Conservation (phyloP, 345 rosid genomes). For the Capsella bursapastoris region DNA sequence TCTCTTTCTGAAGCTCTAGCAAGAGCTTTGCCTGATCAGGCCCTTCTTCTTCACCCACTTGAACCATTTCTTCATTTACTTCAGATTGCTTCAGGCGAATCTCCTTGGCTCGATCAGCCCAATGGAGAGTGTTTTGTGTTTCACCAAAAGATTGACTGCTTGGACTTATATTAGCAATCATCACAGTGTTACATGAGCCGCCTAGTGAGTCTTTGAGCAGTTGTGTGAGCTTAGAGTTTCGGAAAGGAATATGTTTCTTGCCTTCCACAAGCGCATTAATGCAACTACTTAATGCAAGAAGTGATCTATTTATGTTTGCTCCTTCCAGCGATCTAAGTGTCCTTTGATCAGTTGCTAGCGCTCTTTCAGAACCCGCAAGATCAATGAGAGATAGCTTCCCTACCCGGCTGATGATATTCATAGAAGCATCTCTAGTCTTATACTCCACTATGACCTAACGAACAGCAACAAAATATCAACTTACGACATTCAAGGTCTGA, state of each 20-base stretch:
- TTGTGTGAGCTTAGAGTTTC: conserved; percentile 96
- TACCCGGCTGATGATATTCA: conserved; percentile 63
- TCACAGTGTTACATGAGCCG: conserved; percentile 88
- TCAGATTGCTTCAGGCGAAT: conserved; percentile 70
- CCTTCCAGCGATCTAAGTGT: conserved; percentile 92
- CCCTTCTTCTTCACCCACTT: conserved; percentile 57
- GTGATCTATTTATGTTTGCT: conserved; percentile 92
- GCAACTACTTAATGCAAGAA: conserved; percentile 92
- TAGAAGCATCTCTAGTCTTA: conserved; percentile 65
- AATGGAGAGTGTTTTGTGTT: conserved; percentile 94
- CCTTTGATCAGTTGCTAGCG: conserved; percentile 89
- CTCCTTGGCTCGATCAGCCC: conserved; percentile 98
- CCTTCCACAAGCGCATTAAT: conserved; percentile 97
- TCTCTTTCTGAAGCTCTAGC: conserved; percentile 86
- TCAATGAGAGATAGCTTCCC: conserved; percentile 94
- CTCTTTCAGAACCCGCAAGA: conserved; percentile 99
- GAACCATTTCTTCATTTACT: conserved; percentile 56
- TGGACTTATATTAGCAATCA: conserved; percentile 96
- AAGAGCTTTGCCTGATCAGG: conserved; percentile 69
- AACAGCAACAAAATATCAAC: conserved; percentile 28
- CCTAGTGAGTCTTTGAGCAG: conserved; percentile 94
- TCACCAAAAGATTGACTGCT: conserved; percentile 87
- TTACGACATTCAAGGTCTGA: neutral
- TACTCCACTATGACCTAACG: conserved; percentile 79
- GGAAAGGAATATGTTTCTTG: conserved; percentile 86